A percentile compares a stretch with the other conserved stretches of the same genome.
phyloP scores from a whole-genome alignment of 805 yeast species.

The Wickerhamiella musiphila region DNA sequence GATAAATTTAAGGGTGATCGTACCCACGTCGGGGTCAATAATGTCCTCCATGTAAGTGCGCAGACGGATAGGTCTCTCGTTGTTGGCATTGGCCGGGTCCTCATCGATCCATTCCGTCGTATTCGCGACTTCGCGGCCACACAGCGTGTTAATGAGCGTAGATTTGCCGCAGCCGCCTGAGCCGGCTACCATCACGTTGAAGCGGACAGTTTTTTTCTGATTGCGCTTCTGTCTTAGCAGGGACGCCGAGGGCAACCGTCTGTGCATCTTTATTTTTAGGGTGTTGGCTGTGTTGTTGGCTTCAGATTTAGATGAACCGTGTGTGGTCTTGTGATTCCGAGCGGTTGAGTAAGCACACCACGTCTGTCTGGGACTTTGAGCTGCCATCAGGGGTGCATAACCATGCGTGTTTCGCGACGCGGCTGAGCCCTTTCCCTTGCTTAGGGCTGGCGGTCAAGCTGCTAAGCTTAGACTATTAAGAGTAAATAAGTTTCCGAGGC shows the following conservation, averaged over 20 bases:
- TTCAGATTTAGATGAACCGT: too few species aligned
- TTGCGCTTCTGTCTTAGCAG: conserved; percentile 54
- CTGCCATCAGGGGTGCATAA: too few species aligned
- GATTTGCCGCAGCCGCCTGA: conserved; percentile 82
- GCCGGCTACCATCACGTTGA: conserved; percentile 76
- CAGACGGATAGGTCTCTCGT: conserved; percentile 16
- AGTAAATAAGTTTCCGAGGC: too few species aligned
- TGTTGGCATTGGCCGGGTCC: conserved; percentile 15
- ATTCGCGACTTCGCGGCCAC: conserved; percentile 60
- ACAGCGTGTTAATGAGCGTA: conserved; percentile 79
- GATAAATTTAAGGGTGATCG: conserved; percentile 33
- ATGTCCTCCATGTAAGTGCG: conserved; percentile 16
- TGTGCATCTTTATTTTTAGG: conserved; percentile 4
- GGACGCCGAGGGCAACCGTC: conserved; percentile 4
- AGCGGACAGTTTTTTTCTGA: conserved; percentile 67
- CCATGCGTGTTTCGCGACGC: too few species aligned
- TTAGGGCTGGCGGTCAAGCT: too few species aligned
- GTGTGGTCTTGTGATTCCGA: too few species aligned
- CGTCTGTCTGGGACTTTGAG: too few species aligned
- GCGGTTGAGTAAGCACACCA: too few species aligned
- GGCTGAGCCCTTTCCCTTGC: too few species aligned
- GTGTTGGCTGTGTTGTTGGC: too few species aligned
- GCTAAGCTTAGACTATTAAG: too few species aligned
- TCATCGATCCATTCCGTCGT: conserved; percentile 15
- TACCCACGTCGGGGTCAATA: conserved; percentile 13